Base-by-base conservation (phyloP, 352 stramenopile species). In the Albugo candida region DNA sequence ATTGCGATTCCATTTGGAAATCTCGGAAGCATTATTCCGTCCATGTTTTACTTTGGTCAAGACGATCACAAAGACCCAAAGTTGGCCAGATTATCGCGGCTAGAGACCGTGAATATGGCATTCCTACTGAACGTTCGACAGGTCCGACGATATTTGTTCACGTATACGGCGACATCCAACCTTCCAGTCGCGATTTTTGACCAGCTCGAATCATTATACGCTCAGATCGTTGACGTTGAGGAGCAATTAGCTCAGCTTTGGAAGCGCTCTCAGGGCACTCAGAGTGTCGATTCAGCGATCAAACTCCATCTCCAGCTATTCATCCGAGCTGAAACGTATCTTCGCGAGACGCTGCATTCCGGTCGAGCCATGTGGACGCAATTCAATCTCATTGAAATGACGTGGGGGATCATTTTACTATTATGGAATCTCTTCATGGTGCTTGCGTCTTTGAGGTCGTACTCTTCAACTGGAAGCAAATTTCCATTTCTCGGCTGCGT, bases 1-100 rank as follows among this genome's bases (percentile, higher is more conserved):
- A 55, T 97, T 38, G 91, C 93, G 1, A 96, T 98, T 59, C 95
- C 94, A 16, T 98, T 97, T 63, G 85, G 81, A 1, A 97, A 92
- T 64, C 73, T 98, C 3, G 94, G 94, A 12, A 80, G 76, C 11
- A 53, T 97, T 39, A 91, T 96, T 42, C 86, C 89, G n/a, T 31
- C 24, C 77, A 88, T 42, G 55, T 97, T 17, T 82, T 97, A 47
- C 83, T 85, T 34, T 41, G 60, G 5, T 47, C 53, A 10, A 14
- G 43, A 24, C 20, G 18, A 31, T 40, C 3, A 16, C 13, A 42
- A 19, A 55, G n/a, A 18, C 53, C 18, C 36, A 13, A 41, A 2
- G 3, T 31, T 8, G 24, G 24, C 24, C 24, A 31, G 8, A 31
- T 31, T 31, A 8, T 31, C 24, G 3, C 49, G 58, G 10, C 70